Conservation (phyloP, 257 asterid species). For the Salvia hispanica region DNA sequence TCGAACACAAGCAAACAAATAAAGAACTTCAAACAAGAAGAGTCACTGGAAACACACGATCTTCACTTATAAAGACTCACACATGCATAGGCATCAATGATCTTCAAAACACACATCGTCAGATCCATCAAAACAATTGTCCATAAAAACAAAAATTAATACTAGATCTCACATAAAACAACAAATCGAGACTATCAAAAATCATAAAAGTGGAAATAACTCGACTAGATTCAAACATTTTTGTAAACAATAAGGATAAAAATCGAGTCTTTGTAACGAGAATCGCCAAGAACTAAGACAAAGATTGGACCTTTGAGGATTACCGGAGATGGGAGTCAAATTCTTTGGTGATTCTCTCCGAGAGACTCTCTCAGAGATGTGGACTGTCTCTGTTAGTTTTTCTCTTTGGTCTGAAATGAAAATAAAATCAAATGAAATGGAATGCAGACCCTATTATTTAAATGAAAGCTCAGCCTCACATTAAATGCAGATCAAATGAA, state of each 20-base stretch:
- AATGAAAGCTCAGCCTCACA: conserved; percentile 44
- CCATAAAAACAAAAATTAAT: conserved; percentile 3
- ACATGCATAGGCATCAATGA: conserved; percentile 23
- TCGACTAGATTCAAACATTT: conserved; percentile 22
- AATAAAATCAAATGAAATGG: background rate
- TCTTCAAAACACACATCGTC: conserved; percentile 27
- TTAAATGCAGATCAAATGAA: conserved; percentile 45
- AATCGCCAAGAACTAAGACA: background rate
- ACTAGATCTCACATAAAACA: conserved; percentile 21
- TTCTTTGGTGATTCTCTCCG: conserved; percentile 1
- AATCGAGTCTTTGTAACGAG: conserved; percentile 15
- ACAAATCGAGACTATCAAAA: conserved; percentile 24
- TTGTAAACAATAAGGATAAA: background rate
- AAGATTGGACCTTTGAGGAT: conserved; percentile 6
- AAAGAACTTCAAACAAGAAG: conserved; percentile 17
- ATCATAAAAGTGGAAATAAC: background rate
- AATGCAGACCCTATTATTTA: conserved; percentile 35
- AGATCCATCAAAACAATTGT: conserved; percentile 31
- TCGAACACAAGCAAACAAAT: conserved; percentile 2
- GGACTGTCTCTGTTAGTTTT: conserved; percentile 1
- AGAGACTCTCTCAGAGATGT: conserved; percentile 22
- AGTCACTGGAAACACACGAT: conserved; percentile 4
- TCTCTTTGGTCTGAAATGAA: background rate
- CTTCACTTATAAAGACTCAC: conserved; percentile 16
- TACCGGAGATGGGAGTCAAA: conserved; percentile 15